Percentiles rank a stretch among this genome's conserved stretches.
Evolutionary conservation across 352 stramenopile genomes (phyloP).

Genomic region (Aphanomyces cochlioides): DNA sequence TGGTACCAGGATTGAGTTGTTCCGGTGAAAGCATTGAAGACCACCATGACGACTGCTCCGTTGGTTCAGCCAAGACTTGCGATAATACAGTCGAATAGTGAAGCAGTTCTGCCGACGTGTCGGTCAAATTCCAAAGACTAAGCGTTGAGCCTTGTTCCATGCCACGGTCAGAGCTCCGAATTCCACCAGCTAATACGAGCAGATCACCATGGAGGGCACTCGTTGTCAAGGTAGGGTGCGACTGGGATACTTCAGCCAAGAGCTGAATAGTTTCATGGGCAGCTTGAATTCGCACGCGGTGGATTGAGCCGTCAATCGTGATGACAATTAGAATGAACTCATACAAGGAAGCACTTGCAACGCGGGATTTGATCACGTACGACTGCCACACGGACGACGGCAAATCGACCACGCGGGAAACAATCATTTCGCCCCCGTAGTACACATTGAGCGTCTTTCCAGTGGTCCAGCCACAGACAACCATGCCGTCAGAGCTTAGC

Average conservation of each 20-base stretch:
- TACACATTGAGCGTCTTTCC: constrained; percentile 17
- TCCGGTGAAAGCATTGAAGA: neutral
- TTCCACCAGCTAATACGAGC: constrained; percentile 21
- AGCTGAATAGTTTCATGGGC: neutral
- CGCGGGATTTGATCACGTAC: constrained; percentile 9
- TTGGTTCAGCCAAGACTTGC: neutral
- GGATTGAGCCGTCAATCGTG: neutral
- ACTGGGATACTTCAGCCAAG: constrained; percentile 16
- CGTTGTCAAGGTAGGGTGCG: constrained; percentile 21
- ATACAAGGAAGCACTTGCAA: constrained; percentile 22
- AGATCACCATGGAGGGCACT: constrained; percentile 7
- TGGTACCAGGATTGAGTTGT: neutral
- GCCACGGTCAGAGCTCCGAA: constrained; percentile 11
- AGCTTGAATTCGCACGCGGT: constrained; percentile 19
- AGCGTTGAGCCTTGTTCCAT: constrained; percentile 25
- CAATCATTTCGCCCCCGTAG: constrained; percentile 20
- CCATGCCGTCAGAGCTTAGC: neutral
- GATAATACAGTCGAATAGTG: constrained; percentile 23
- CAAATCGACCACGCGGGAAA: constrained; percentile 17
- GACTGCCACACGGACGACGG: constrained; percentile 19
- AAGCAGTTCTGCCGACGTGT: constrained; percentile 12
- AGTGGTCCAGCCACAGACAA: constrained; percentile 1
- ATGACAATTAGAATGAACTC: constrained; percentile 26
- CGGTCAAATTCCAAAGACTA: constrained; percentile 24
- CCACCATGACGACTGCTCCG: neutral